phyloP scores from a whole-genome alignment of 2,329 filamentous ascomycete species.

The Westerdykella ornata region DNA sequence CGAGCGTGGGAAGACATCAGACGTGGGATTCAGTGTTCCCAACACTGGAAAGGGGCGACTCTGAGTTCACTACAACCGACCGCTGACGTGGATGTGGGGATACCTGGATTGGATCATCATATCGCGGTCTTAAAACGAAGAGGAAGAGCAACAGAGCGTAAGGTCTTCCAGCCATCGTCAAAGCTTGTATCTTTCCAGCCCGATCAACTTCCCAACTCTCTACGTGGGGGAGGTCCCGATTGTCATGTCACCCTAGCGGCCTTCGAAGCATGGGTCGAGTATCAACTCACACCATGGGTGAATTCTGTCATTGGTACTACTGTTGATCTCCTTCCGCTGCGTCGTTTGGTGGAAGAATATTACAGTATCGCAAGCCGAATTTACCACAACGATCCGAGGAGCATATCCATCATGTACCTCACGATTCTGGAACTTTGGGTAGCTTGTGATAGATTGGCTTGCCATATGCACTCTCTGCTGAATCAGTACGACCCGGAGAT shows the following conservation, averaged over 20 bases:
- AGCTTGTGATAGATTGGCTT: slow-evolving; percentile 47
- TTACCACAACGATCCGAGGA: slow-evolving; percentile 43
- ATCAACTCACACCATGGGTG: slow-evolving; percentile 39
- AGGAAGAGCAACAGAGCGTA: slow-evolving; percentile 1
- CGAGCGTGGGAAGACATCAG: slow-evolving; percentile 9
- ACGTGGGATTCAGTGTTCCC: neutral
- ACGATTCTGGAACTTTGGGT: slow-evolving; percentile 55
- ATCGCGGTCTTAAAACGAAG: slow-evolving; percentile 1
- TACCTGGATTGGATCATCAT: slow-evolving; percentile 15
- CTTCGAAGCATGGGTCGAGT: slow-evolving; percentile 48
- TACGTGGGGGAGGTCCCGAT: slow-evolving; percentile 10
- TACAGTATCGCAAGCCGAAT: slow-evolving; percentile 2
- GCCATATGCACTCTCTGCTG: slow-evolving; percentile 38
- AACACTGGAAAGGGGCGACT: slow-evolving; percentile 3
- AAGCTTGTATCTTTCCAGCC: slow-evolving; percentile 5
- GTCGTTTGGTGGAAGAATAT: slow-evolving; percentile 14
- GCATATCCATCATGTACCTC: slow-evolving; percentile 50
- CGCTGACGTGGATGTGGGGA: slow-evolving; percentile 12
- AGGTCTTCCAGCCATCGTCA: slow-evolving; percentile 10
- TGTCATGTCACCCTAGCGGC: slow-evolving; percentile 27
- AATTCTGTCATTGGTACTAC: slow-evolving; percentile 12
- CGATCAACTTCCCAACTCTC: slow-evolving; percentile 7
- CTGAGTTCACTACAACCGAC: slow-evolving; percentile 10
- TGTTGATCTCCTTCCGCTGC: slow-evolving; percentile 20
- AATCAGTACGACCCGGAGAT: slow-evolving; percentile 45